phyloP scores from a whole-genome alignment of 2,329 filamentous ascomycete species.

The Paecilomyces dactylethromorphus region DNA sequence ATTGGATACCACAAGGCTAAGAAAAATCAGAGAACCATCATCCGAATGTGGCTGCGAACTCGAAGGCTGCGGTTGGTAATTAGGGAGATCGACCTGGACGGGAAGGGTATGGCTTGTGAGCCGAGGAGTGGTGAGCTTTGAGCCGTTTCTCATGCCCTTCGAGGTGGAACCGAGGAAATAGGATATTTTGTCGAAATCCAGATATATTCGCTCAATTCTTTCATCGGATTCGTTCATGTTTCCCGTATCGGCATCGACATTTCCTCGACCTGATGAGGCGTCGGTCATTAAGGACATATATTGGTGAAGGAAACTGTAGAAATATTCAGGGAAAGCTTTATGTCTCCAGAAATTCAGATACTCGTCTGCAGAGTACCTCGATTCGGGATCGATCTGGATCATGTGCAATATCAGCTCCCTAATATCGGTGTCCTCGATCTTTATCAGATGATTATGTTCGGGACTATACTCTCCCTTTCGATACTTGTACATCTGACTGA shows the following conservation, averaged over 20 bases:
- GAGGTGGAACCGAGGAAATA: slow-evolving; percentile 79
- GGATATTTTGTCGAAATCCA: slow-evolving; percentile 96
- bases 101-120: slow-evolving; percentile 49
- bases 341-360: slow-evolving; percentile 87
- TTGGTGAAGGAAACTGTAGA: slow-evolving; percentile 94
- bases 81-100: slow-evolving; percentile 77
- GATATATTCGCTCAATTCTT: slow-evolving; percentile 84
- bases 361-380: slow-evolving; percentile 86
- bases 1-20: slow-evolving; percentile 82
- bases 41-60: slow-evolving; percentile 60
- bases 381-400: slow-evolving; percentile 90
- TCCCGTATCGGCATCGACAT: slow-evolving; percentile 59
- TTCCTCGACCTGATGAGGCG: slow-evolving; percentile 69
- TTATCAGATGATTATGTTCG: slow-evolving; percentile 68
- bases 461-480: slow-evolving; percentile 89
- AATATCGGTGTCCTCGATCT: slow-evolving; percentile 81
- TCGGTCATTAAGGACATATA: slow-evolving; percentile 97
- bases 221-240: slow-evolving; percentile 87
- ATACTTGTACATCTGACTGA: slow-evolving; percentile 94
- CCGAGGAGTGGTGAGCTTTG: slow-evolving; percentile 23
- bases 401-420: slow-evolving; percentile 88
- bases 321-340: slow-evolving; percentile 92
- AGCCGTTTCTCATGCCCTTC: slow-evolving; percentile 33
- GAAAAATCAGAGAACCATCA: slow-evolving; percentile 86
- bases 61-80: slow-evolving; percentile 66